A percentile compares a stretch with the other conserved stretches of the same genome.
Conservation (phyloP, 1,284 basidiomycete genomes). For the Earliella scabrosa region DNA sequence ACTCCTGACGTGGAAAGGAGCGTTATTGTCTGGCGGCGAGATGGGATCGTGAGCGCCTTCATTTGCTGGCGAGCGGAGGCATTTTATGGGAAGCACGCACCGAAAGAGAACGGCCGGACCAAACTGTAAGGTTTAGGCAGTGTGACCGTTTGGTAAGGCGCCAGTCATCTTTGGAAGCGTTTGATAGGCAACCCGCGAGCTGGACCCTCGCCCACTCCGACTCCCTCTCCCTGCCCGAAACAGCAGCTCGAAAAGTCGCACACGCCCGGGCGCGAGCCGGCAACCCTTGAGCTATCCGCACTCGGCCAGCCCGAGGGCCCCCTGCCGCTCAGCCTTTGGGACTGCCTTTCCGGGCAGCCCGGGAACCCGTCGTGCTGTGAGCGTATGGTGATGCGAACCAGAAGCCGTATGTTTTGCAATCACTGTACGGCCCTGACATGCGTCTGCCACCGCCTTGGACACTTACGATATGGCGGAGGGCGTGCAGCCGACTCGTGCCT, state of each 20-base stretch:
- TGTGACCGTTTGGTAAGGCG: slow-evolving; percentile 26
- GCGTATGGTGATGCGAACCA: slow-evolving; percentile 6
- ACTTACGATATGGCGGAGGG: too few relatives aligned
- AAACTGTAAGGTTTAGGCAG: slow-evolving; percentile 20
- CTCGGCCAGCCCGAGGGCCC: slow-evolving; percentile 17
- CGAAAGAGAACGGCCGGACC: slow-evolving; percentile 25
- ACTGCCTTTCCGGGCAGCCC: slow-evolving; percentile 22
- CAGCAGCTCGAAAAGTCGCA: slow-evolving; percentile 13
- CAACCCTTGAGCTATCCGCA: slow-evolving; percentile 28
- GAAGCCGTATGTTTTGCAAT: not conserved
- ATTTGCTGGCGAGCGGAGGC: slow-evolving; percentile 37
- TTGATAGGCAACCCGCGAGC: slow-evolving; percentile 19
- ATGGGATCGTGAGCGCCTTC: slow-evolving; percentile 45
- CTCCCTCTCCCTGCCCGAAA: slow-evolving; percentile 11
- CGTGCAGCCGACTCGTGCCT: not conserved
- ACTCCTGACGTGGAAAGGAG: slow-evolving; percentile 39
- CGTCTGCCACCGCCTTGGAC: not conserved
- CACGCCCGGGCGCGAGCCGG: slow-evolving; percentile 10
- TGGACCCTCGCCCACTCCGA: slow-evolving; percentile 8
- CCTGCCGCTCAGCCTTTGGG: slow-evolving; percentile 22
- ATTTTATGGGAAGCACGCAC: slow-evolving; percentile 43
- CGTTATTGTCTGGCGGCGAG: slow-evolving; percentile 41
- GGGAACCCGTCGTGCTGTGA: slow-evolving; percentile 6
- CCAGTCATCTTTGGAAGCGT: slow-evolving; percentile 21
- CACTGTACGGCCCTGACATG: not conserved